Base-by-base conservation (phyloP, 2,329 filamentous ascomycete genomes). In the Alternaria arbusti region DNA sequence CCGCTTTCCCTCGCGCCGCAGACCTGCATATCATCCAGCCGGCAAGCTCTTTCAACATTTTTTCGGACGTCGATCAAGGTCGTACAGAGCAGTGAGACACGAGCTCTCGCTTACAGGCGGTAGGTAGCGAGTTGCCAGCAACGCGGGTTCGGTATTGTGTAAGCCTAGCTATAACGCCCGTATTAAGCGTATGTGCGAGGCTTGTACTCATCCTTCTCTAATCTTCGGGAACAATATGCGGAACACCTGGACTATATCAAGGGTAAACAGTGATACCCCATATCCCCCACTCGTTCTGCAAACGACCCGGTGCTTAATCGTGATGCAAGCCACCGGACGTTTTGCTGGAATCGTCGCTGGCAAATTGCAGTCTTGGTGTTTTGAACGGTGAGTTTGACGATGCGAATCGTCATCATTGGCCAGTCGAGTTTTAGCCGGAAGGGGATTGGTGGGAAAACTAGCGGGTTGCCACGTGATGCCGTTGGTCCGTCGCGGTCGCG, bases 361-460 rank as follows among this genome's bases (percentile, higher is more conserved):
- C 40, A 57, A 20, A 60, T 54, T 63, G 43, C 52, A 52, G 40
- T 51, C 52, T 44, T 45, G 54, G 57, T 61, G 32, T 59, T 46
- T 36, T 47, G 20, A 43, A 63, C 43, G 43, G 46, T 40, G 45
- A 45, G 54, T 23, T 56, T 45, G 50, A 36, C 46, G 40, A 43
- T 57, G 50, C 26, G 36, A 43, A 55, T 43, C 17, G 36, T 54
- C 44, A n/a, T 47, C 13, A 67, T 67, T 67, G 54, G 64, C 26
- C 43, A 36, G 20, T 6, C 23, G 11, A 12, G 26, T 36, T 64
- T 70, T 65, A 68, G 50, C 65, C 65, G 67, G 22, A 63, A 61
- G 30, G n/a, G 57, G 45, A 67, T 63, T 65, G 66, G 62, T 64
- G 66, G 63, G 46, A 62, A 59, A 62, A 61, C 15, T 64, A 66